phyloP scores from a whole-genome alignment of 108 stramenopile genomes.

The Phaeodactylum tricornutum region DNA sequence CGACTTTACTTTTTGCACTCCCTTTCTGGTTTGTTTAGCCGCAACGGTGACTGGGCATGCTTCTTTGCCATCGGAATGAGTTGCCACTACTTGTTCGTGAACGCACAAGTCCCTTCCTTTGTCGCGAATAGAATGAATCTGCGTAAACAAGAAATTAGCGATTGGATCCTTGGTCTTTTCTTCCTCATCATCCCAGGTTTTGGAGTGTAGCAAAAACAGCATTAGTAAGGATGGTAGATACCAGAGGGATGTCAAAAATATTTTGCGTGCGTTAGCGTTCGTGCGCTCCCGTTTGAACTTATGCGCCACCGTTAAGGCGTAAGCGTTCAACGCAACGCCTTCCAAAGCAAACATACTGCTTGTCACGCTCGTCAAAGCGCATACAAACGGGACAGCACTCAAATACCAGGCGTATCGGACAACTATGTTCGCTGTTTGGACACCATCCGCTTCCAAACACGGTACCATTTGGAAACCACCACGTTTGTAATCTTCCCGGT shows the following conservation, averaged over 20 bases:
- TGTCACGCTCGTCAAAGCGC: slow-evolving; percentile 75
- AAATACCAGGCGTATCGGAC: slow-evolving; percentile 79
- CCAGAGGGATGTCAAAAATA: slow-evolving; percentile 93
- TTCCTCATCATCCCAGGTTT: slow-evolving; percentile 66
- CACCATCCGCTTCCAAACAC: slow-evolving; percentile 58
- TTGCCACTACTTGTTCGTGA: slow-evolving; percentile 42
- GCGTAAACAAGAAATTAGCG: slow-evolving; percentile 20
- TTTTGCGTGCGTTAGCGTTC: slow-evolving; percentile 88
- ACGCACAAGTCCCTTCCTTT: slow-evolving; percentile 70
- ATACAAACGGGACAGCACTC: slow-evolving; percentile 74
- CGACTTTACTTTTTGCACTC: not conserved
- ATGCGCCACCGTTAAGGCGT: slow-evolving; percentile 64
- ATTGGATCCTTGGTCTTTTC: slow-evolving; percentile 30
- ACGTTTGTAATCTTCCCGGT: slow-evolving; percentile 74
- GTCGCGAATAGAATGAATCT: slow-evolving; percentile 50
- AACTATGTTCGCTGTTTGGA: slow-evolving; percentile 73
- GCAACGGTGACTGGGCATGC: slow-evolving; percentile 27
- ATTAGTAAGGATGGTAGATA: slow-evolving; percentile 91
- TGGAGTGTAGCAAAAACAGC: slow-evolving; percentile 89
- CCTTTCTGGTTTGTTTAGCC: not conserved
- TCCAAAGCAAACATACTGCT: slow-evolving; percentile 95
- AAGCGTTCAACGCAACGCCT: slow-evolving; percentile 77
- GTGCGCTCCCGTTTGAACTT: slow-evolving; percentile 77
- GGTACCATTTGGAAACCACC: slow-evolving; percentile 72
- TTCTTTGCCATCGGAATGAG: slow-evolving; percentile 6